phyloP scores from a whole-genome alignment of 208 protist species.

The Naegleria fowleri region DNA sequence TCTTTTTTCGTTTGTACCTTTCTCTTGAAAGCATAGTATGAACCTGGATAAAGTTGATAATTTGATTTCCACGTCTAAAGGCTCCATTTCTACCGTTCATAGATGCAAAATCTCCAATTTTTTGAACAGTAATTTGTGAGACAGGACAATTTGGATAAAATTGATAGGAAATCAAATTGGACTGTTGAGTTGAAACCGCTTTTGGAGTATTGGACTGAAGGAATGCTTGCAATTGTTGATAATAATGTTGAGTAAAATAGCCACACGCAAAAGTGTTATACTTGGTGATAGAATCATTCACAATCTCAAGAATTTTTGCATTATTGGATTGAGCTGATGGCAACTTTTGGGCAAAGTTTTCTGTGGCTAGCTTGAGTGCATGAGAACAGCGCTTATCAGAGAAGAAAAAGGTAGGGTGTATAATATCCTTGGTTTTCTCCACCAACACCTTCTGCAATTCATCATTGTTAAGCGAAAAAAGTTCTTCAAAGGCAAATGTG shows the following conservation, averaged over 20 bases:
- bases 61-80: not conserved
- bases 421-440: not conserved
- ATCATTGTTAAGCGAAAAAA: not conserved
- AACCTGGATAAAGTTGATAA: not conserved
- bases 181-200: not conserved
- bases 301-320: not conserved
- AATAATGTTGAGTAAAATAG: not conserved
- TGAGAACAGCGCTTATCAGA: conserved; percentile 23
- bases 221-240: not conserved
- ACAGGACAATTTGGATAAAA: not conserved
- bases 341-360: not conserved
- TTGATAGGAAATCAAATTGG: not conserved
- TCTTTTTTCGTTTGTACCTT: not conserved
- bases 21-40: not conserved
- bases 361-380: not conserved
- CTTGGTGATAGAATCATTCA: not conserved
- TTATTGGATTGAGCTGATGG: not conserved
- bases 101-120: not conserved
- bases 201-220: not conserved
- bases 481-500: conserved; percentile 13
- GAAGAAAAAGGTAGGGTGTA: not conserved
- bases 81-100: not conserved
- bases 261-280: not conserved
- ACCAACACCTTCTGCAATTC: not conserved
- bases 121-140: not conserved